Base-by-base conservation (phyloP, 805 yeast genomes). In the Saccharomycopsis sp. region DNA sequence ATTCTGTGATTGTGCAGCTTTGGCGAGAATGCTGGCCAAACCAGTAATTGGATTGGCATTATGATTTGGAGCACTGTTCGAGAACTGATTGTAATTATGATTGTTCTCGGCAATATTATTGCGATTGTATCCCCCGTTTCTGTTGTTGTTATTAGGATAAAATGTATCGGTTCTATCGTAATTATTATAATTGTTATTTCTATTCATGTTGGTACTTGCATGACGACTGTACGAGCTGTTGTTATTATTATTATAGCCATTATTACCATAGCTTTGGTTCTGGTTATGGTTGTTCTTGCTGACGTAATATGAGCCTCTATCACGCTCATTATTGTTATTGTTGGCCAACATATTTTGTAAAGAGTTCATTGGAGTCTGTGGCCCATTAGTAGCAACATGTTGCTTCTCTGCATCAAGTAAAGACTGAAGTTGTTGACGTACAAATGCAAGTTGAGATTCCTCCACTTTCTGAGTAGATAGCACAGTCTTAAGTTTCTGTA, bases 391-490 rank as follows among this genome's bases (percentile, higher is more conserved):
- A 7, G 19, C 38, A n/a, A 8, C 22, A n/a, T 24, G 49, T 22
- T 47, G 56, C 44, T 42, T 42, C 59, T 72, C 72, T 52, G 72
- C 75, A 57, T 72, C 73, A 62, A 70, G 72, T 58, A 78, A 72
- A n/a, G 65, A 66, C 52, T 69, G 68, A 42, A 78, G 65, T 59
- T 74, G 75, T n/a, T 63, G 62, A 62, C 73, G 76, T 3, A 78
- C 73, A 1, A 74, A 74, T 41, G 64, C 62, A 55, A 78, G 68
- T 42, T 76, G 78, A 17, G 64, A 63, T 14, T 67, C 66, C 52
- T 68, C 69, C 69, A 77, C 69, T 15, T 64, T 62, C 58, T 73
- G 77, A 59, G 68, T 73, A 17, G 54, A 12, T 23, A 64, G 35
- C 15, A 64, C 19, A 3, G 35, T 56, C 24, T 56, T 58, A 2